Conservation (phyloP, 768 basidiomycete species). For the Amanita pseudoporphyria region DNA sequence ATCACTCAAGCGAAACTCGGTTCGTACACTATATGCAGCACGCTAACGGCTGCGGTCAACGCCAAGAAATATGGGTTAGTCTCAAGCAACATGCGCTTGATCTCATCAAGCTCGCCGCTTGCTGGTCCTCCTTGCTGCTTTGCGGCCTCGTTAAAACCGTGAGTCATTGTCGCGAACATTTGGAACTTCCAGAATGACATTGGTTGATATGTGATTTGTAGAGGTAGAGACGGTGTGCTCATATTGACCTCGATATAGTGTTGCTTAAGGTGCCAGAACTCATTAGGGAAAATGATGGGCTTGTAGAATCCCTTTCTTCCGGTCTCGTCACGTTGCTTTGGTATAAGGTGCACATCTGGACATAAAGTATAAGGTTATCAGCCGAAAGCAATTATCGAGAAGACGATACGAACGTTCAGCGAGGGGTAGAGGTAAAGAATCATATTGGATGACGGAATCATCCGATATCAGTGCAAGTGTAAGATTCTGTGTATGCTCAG, state of each 20-base stretch:
- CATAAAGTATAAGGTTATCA: constrained; percentile 9
- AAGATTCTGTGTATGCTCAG: constrained; percentile 50
- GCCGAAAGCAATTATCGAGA: not conserved
- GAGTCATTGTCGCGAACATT: constrained; percentile 74
- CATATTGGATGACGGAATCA: constrained; percentile 39
- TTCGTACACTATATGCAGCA: constrained; percentile 80
- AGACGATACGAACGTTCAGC: constrained; percentile 43
- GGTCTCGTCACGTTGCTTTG: constrained; percentile 49
- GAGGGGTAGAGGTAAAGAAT: constrained; percentile 48
- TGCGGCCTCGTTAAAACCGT: constrained; percentile 81
- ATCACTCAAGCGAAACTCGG: constrained; percentile 2
- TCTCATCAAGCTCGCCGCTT: constrained; percentile 78
- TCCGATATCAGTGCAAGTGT: constrained; percentile 83
- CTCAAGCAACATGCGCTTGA: constrained; percentile 89
- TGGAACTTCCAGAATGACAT: constrained; percentile 86
- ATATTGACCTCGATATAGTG: constrained; percentile 79
- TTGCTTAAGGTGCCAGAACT: constrained; percentile 86
- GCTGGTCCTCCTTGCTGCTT: constrained; percentile 57
- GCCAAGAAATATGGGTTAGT: constrained; percentile 85
- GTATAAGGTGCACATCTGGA: constrained; percentile 56
- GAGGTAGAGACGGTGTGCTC: constrained; percentile 69
- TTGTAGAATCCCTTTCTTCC: constrained; percentile 67
- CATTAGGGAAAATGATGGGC: constrained; percentile 87
- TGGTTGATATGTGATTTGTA: constrained; percentile 78
- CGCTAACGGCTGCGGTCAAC: constrained; percentile 74